Conservation (phyloP, 805 yeast species). For the Nakazawaea wyomingensis region DNA sequence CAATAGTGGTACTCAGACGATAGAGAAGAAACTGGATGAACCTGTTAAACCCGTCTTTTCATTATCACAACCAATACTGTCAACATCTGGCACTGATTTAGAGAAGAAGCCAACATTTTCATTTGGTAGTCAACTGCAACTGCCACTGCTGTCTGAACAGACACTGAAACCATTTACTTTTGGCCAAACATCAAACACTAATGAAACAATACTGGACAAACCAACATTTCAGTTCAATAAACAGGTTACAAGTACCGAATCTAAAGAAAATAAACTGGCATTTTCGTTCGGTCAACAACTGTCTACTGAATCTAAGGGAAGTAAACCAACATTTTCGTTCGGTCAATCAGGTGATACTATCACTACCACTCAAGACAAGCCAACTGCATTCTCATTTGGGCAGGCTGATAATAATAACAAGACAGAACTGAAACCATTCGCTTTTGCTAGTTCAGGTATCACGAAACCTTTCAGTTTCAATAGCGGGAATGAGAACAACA, state of each 20-base stretch:
- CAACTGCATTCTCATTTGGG: slow-evolving; percentile 10
- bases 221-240: background rate
- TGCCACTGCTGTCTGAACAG: background rate
- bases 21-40: background rate
- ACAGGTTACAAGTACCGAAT: background rate
- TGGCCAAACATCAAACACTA: too few species aligned
- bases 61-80: background rate
- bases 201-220: too few species aligned
- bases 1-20: background rate
- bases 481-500: too few species aligned
- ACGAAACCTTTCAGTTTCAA: too few species aligned
- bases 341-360: background rate
- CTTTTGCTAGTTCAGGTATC: too few species aligned
- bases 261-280: background rate
- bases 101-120: slow-evolving; percentile 14
- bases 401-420: background rate
- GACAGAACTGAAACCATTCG: background rate
- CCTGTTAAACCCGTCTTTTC: background rate
- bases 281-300: background rate
- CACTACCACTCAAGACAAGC: background rate
- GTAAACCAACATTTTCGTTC: background rate
- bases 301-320: background rate
- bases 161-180: too few species aligned
- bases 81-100: background rate
- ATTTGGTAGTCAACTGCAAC: slow-evolving; percentile 13